Base-by-base conservation (phyloP, 306 rosid genomes). In the Rosa lucieae region DNA sequence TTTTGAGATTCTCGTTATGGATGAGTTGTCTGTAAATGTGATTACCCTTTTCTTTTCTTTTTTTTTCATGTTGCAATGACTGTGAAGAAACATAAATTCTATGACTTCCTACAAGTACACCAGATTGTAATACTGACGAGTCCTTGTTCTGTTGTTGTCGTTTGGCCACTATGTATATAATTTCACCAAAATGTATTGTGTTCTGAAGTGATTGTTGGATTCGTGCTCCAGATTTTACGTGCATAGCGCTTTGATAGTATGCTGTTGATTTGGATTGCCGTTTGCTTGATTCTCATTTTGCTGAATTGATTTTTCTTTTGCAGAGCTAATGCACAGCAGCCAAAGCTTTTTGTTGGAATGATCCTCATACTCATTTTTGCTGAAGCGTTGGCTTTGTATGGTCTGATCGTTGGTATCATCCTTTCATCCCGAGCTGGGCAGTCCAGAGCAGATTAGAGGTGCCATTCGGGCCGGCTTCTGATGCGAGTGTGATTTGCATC, bases 341-440 rank as follows among this genome's bases (percentile, higher is more conserved):
- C 90, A 7, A 88, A 92, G 89, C 90, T 86, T 65, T 88, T 90
- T 73, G 90, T 90, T 42, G 90, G 92, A 68, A 92, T 90, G 91
- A 87, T 88, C 83, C 91, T 92, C 20, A 87, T 88, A 81, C 94
- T 90, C 88, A 92, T 92, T 85, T 92, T 90, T 76, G 94, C 90
- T 26, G 91, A 91, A 77, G 93, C 92, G 1, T 82, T 89, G 87
- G 96, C 96, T 7, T 85, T 91, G 84, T 89, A 89, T 46, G 97
- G 93, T 77, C 92, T 91, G 10, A 91, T 89, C 77, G 97, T 91
- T 75, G 93, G 97, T 37, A 89, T 91, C 84, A 89, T 91, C 78
- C 93, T 89, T 68, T 88, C 97, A n/a, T 91, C 93, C 52, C 86
- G 90, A 5, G 91, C 96, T 73, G 93, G 96, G 82, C 93, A 91